Percentiles rank a stretch among this genome's conserved stretches.
phyloP scores from a whole-genome alignment of 768 basidiomycete species.

The Gyrodon lividus region DNA sequence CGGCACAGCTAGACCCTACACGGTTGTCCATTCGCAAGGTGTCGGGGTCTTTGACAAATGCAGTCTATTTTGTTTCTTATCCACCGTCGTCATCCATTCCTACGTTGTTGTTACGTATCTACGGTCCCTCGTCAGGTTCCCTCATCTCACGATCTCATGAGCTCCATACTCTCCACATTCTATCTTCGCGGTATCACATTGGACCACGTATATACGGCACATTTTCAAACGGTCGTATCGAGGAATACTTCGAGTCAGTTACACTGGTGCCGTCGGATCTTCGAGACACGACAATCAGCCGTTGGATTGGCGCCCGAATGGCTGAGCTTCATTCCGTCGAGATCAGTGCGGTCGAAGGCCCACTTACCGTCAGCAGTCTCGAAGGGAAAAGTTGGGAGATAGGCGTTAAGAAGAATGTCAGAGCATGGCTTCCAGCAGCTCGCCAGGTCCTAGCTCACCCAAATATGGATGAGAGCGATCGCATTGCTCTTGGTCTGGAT shows the following conservation, averaged over 20 bases:
- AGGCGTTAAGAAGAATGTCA: constrained; percentile 64
- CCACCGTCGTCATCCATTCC: constrained; percentile 44
- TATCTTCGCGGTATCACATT: constrained; percentile 85
- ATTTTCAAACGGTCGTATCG: constrained; percentile 92
- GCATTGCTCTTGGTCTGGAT: constrained; percentile 61
- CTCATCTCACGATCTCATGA: constrained; percentile 89
- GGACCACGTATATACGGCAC: constrained; percentile 93
- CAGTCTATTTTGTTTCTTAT: constrained; percentile 94
- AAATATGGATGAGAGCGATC: constrained; percentile 42
- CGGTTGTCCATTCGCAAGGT: constrained; percentile 71
- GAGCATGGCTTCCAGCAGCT: constrained; percentile 69
- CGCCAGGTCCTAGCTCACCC: constrained; percentile 71
- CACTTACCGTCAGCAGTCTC: constrained; percentile 35
- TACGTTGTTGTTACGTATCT: constrained; percentile 87
- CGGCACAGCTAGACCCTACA: constrained; percentile 43
- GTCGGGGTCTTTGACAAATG: constrained; percentile 92
- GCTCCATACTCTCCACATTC: constrained; percentile 82
- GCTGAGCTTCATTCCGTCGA: constrained; percentile 94
- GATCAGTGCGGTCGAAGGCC: constrained; percentile 60
- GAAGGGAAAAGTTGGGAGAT: constrained; percentile 55
- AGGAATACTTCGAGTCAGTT: constrained; percentile 91
- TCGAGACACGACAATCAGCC: constrained; percentile 69
- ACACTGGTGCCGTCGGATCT: constrained; percentile 79
- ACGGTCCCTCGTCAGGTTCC: constrained; percentile 81
- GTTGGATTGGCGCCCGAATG: constrained; percentile 93